A percentile compares a stretch with the other conserved stretches of the same genome.
phyloP scores from a whole-genome alignment of 805 yeast genomes.

The Nakazawaea wickerhamii region DNA sequence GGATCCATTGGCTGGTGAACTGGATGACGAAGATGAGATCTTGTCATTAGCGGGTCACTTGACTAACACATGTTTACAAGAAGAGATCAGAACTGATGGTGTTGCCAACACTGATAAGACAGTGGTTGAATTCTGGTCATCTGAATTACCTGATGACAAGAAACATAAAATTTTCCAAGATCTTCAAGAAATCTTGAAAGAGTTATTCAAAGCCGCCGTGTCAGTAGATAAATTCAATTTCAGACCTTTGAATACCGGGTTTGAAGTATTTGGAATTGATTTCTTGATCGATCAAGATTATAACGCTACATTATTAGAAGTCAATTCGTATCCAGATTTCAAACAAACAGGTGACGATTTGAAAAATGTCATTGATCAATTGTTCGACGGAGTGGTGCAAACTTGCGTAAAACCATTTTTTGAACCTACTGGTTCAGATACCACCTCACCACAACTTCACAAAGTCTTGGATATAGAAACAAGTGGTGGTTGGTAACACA shows the following conservation, averaged over 20 bases:
- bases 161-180: conserved; percentile 42
- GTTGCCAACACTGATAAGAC: conserved; percentile 26
- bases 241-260: conserved; percentile 72
- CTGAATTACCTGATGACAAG: conserved; percentile 31
- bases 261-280: conserved; percentile 88
- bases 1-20: conserved; percentile 24
- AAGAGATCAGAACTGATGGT: conserved; percentile 30
- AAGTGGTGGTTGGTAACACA: conserved; percentile 6
- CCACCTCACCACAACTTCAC: conserved; percentile 20
- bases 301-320: conserved; percentile 66
- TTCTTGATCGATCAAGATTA: conserved; percentile 60
- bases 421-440: conserved; percentile 15
- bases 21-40: conserved; percentile 26
- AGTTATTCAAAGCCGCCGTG: conserved; percentile 75
- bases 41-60: conserved; percentile 67
- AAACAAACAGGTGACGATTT: conserved; percentile 87
- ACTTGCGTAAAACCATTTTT: conserved; percentile 47
- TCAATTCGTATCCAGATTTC: conserved; percentile 94
- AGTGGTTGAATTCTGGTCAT: conserved; percentile 62
- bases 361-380: conserved; percentile 55
- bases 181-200: conserved; percentile 58
- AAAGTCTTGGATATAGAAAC: conserved; percentile 32
- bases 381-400: conserved; percentile 54
- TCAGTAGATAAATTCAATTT: conserved; percentile 80
- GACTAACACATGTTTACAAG: conserved; percentile 91